These are phyloP conservation scores for Russula dissimulans DNA, from an alignment of 768 basidiomycete species.

Conservation along the genomic window DNA sequence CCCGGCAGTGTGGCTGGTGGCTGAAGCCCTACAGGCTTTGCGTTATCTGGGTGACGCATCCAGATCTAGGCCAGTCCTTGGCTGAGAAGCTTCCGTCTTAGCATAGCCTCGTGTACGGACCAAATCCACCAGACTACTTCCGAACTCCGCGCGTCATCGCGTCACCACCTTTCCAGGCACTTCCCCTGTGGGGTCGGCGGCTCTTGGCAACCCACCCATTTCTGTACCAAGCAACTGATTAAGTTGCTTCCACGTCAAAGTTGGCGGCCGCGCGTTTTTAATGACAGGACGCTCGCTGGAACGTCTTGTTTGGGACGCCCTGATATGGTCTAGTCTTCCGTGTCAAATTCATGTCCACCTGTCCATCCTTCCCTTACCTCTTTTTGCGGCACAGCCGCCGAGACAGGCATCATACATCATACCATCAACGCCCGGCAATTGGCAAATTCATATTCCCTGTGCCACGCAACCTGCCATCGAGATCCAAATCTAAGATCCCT, in stretches of 20 bases:
- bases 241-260: slow-evolving; percentile 19
- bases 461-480: slow-evolving; percentile 12
- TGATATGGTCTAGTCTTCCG: slow-evolving; percentile 10
- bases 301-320: not conserved
- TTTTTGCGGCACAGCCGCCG: slow-evolving; percentile 16
- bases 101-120: slow-evolving; percentile 16
- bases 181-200: slow-evolving; percentile 20
- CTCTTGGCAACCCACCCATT: slow-evolving; percentile 16
- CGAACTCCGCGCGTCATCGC: slow-evolving; percentile 19
- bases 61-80: slow-evolving; percentile 18
- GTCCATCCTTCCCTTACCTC: slow-evolving; percentile 2
- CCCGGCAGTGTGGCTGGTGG: not conserved
- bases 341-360: slow-evolving; percentile 12
- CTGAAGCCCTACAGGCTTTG: slow-evolving; percentile 3
- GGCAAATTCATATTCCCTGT: slow-evolving; percentile 14
- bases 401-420: slow-evolving; percentile 9
- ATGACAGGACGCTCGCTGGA: slow-evolving; percentile 6
- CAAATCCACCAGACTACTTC: slow-evolving; percentile 11
- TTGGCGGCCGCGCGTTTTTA: slow-evolving; percentile 8
- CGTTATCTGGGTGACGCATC: slow-evolving; percentile 15
- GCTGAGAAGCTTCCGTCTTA: slow-evolving; percentile 18
- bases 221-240: slow-evolving; percentile 14
- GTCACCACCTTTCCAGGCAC: slow-evolving; percentile 16
- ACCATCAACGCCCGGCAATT: slow-evolving; percentile 8
- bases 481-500: slow-evolving; percentile 12